Evolutionary conservation across 2,329 filamentous ascomycete species (phyloP).

Genomic region (Colletotrichum scovillei): DNA sequence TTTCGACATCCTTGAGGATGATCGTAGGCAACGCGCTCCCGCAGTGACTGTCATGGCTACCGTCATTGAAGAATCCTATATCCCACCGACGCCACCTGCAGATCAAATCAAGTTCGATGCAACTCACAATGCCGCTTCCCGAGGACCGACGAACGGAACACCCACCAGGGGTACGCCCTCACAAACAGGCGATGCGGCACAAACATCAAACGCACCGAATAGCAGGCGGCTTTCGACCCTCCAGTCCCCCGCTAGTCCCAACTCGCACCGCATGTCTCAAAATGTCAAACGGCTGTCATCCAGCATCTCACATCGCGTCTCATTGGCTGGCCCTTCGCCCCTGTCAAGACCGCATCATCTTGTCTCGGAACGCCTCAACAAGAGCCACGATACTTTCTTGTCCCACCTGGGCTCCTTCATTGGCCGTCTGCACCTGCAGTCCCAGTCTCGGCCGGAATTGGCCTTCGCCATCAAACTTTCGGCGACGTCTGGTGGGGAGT

Average conservation of each 20-base stretch:
- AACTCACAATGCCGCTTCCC: conserved; percentile 54
- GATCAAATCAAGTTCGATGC: conserved; percentile 64
- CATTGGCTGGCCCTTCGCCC: conserved; percentile 76
- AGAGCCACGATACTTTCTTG: conserved; percentile 87
- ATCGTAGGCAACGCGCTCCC: conserved; percentile 60
- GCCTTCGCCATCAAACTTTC: conserved; percentile 86
- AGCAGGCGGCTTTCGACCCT: conserved; percentile 61
- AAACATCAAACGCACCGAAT: conserved; percentile 47
- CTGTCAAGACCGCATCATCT: conserved; percentile 75
- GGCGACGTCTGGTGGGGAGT: conserved; percentile 81
- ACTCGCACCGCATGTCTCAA: conserved; percentile 51
- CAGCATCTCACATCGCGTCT: conserved; percentile 78
- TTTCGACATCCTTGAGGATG: conserved; percentile 83
- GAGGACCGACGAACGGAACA: conserved; percentile 45
- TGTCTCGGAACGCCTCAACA: conserved; percentile 84
- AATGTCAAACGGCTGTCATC: conserved; percentile 62
- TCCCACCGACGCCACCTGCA: conserved; percentile 73
- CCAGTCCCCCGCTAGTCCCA: conserved; percentile 44
- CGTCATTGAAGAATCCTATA: conserved; percentile 66
- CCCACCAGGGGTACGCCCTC: conserved; percentile 48
- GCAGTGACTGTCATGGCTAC: conserved; percentile 71
- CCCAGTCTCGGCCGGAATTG: conserved; percentile 88
- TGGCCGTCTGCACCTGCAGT: conserved; percentile 88
- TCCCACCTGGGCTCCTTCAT: conserved; percentile 94
- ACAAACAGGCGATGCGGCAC: conserved; percentile 50